Percentiles rank a stretch among this genome's conserved stretches.
phyloP scores from a whole-genome alignment of 2,329 filamentous ascomycete species.

The Chaetomium sp. region DNA sequence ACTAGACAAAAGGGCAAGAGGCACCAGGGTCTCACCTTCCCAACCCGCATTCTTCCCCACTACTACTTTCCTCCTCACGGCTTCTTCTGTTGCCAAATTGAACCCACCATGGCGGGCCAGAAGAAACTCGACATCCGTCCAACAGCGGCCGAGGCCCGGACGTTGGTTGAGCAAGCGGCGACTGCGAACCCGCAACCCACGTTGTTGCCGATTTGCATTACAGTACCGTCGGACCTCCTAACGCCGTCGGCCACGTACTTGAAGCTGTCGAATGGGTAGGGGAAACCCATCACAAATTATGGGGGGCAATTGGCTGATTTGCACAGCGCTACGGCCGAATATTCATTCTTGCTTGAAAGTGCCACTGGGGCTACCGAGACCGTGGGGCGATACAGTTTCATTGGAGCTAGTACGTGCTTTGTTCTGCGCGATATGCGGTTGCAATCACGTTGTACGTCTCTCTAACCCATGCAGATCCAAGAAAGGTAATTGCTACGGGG shows the following conservation, averaged over 20 bases:
- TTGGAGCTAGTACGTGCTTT: slow-evolving; percentile 46
- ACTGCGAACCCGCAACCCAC: slow-evolving; percentile 41
- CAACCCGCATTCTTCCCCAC: neutral
- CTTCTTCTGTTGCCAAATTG: neutral
- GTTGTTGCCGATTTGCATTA: slow-evolving; percentile 67
- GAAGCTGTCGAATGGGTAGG: slow-evolving; percentile 61
- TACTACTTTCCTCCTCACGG: neutral
- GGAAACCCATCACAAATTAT: neutral
- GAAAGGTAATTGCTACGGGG: slow-evolving; percentile 81
- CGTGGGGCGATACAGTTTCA: slow-evolving; percentile 91
- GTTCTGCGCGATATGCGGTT: neutral
- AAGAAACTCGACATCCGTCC: slow-evolving; percentile 23
- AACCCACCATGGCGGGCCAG: slow-evolving; percentile 12
- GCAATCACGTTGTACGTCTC: too few species aligned
- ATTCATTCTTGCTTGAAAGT: slow-evolving; percentile 94
- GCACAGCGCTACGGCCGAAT: slow-evolving; percentile 34
- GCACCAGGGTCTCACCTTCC: neutral
- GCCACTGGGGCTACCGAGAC: slow-evolving; percentile 73
- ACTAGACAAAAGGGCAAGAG: neutral
- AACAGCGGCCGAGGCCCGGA: slow-evolving; percentile 19
- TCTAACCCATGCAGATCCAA: slow-evolving; percentile 44
- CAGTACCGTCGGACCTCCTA: slow-evolving; percentile 85
- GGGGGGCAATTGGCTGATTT: neutral
- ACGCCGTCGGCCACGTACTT: slow-evolving; percentile 94
- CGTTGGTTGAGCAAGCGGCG: slow-evolving; percentile 20